Base-by-base conservation (phyloP, 2,329 filamentous ascomycete genomes). In the Didymella sp. region DNA sequence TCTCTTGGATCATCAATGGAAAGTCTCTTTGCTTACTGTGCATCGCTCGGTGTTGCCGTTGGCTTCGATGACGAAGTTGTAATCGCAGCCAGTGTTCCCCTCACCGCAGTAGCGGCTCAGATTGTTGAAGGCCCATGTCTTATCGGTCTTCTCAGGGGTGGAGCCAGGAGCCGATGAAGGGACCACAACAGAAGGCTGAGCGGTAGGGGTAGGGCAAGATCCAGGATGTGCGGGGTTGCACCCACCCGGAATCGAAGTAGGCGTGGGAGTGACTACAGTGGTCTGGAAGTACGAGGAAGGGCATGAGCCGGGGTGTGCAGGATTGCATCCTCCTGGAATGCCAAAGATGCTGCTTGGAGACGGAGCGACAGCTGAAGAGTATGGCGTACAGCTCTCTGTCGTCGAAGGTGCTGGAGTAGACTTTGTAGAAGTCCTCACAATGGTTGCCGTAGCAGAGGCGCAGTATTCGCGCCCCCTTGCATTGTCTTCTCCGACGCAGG, bases 61-160 rank as follows among this genome's bases (percentile, higher is more conserved):
- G 19, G 57, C 54, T 12, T 48, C 49, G n/a, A 62, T 21, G 27
- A 49, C 49, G 13, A 64, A 64, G 46, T 64, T 62, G 54, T 64
- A 64, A 46, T 64, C 61, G 54, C 61, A 64, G 22, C 61, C 56
- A 1, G 56, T 46, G 51, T 64, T 64, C 35, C 38, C 59, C 19
- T 58, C 51, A 24, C 46, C 31, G 44, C 61, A 64, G 49, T 64
- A 62, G 15, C 61, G 61, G 33, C 15, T 60, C 6, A 61, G 24
- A 43, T 54, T 48, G 17, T 58, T 22, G 19, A 64, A 45, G 13
- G 59, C 35, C 61, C 61, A 64, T 17, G 61, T 56, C 38, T 62
- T 62, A 28, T 50, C 61, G 15, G 52, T 52, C 24, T 51, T 50
- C 19, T 48, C 45, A n/a, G 59, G 59, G 44, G 35, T 52, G 24